Percentiles rank a stretch among this genome's conserved stretches.
Conservation (phyloP, 768 basidiomycete genomes). For the Suillus paluster region DNA sequence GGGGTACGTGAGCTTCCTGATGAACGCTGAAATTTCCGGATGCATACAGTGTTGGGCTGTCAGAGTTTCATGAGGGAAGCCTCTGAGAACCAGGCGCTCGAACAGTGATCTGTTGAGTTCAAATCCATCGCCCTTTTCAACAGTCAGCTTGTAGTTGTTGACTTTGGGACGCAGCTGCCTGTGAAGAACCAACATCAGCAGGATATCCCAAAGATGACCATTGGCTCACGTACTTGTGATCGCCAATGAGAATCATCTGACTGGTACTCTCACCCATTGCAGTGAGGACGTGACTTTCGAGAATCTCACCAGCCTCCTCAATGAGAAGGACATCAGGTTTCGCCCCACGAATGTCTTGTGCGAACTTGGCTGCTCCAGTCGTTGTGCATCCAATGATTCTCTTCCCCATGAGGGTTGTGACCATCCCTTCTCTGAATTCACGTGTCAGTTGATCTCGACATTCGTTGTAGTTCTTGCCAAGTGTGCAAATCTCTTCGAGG, state of each 20-base stretch:
- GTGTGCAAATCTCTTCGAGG: conserved; percentile 37
- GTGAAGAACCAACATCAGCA: background rate
- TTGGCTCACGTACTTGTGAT: conserved; percentile 63
- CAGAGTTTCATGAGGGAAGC: conserved; percentile 64
- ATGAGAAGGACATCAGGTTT: conserved; percentile 60
- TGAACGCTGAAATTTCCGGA: conserved; percentile 67
- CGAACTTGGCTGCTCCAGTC: conserved; percentile 68
- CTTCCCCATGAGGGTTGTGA: conserved; percentile 45
- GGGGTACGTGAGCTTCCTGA: conserved; percentile 67
- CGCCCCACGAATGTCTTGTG: conserved; percentile 48
- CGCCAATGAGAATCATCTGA: conserved; percentile 70
- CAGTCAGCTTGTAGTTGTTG: conserved; percentile 63
- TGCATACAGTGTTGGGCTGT: conserved; percentile 71
- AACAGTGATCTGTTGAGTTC: conserved; percentile 71
- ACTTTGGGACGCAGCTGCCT: conserved; percentile 78
- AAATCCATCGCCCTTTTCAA: conserved; percentile 69
- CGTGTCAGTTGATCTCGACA: conserved; percentile 39
- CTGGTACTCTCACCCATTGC: conserved; percentile 49
- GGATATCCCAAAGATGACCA: background rate
- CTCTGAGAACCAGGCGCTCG: conserved; percentile 64
- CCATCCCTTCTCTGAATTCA: conserved; percentile 39
- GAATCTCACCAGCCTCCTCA: conserved; percentile 74
- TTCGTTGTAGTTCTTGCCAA: conserved; percentile 44
- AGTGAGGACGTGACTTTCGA: conserved; percentile 69
- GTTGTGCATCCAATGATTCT: conserved; percentile 71